Percentiles rank a stretch among this genome's conserved stretches.
These are phyloP conservation scores for Quercus lobata DNA, from an alignment of 331 rosid species.

Conservation along the genomic window DNA sequence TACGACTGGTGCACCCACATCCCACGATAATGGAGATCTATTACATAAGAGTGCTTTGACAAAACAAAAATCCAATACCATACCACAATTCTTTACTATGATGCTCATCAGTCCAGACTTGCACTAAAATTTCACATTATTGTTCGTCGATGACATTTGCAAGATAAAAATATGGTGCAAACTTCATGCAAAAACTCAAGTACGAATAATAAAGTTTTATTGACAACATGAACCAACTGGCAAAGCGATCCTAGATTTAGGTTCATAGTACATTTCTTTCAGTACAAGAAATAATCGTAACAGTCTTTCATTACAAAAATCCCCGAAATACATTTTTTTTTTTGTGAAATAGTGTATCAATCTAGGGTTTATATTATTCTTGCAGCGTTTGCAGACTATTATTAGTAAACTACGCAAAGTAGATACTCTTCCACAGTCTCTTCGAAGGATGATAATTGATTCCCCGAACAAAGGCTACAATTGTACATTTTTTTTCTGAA, in stretches of 20 bases:
- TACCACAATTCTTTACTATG: neutral
- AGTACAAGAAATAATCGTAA: neutral
- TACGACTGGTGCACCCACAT: too few species aligned
- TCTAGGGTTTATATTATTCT: too few species aligned
- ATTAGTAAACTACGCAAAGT: too few species aligned
- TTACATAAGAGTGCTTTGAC: neutral
- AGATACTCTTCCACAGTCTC: too few species aligned
- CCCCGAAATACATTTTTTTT: too few species aligned
- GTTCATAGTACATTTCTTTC: too few species aligned
- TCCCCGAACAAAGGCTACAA: neutral
- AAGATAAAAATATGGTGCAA: slow-evolving; percentile 60
- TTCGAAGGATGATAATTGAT: too few species aligned
- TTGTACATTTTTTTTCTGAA: neutral
- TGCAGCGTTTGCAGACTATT: too few species aligned
- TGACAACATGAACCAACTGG: too few species aligned
- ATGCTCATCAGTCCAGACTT: neutral
- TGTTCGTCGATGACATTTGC: slow-evolving; percentile 40
- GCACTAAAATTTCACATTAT: neutral
- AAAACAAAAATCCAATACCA: neutral
- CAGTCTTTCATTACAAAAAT: neutral
- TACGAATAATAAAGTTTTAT: neutral
- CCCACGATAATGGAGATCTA: neutral
- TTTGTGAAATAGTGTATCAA: too few species aligned
- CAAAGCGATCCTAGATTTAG: too few species aligned
- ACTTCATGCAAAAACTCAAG: slow-evolving; percentile 76